Conservation (phyloP, 495 filamentous ascomycete species). For the Penicillium riverlandense region DNA sequence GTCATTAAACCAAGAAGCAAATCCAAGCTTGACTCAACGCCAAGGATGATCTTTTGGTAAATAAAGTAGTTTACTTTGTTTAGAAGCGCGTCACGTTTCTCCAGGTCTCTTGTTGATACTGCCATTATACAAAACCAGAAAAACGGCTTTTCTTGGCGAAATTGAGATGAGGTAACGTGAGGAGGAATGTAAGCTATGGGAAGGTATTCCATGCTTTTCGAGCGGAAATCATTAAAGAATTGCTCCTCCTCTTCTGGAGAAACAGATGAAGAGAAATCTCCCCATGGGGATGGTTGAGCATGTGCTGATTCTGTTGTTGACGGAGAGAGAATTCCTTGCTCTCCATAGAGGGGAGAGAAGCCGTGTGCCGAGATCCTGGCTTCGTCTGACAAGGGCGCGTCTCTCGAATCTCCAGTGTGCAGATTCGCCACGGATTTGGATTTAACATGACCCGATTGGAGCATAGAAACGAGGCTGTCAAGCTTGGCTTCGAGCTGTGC, state of each 20-base stretch:
- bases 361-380: not conserved
- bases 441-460: conserved; percentile 22
- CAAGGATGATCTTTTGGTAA: conserved; percentile 40
- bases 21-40: conserved; percentile 44
- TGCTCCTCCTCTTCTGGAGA: conserved; percentile 30
- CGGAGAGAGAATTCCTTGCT: conserved; percentile 9
- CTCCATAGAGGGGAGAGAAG: too few relatives aligned
- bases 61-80: conserved; percentile 33
- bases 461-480: conserved; percentile 40
- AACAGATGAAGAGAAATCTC: conserved; percentile 9
- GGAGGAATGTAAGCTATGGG: conserved; percentile 40
- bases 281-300: conserved; percentile 1
- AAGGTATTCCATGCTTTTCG: conserved; percentile 31
- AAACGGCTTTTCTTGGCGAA: conserved; percentile 42
- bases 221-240: conserved; percentile 31
- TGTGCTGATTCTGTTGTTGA: conserved; percentile 4
- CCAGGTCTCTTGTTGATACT: conserved; percentile 21
- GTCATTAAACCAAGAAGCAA: conserved; percentile 48
- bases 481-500: conserved; percentile 45
- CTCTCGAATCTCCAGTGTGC: conserved; percentile 6
- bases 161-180: conserved; percentile 34
- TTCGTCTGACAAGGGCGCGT: not conserved
- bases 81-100: conserved; percentile 27
- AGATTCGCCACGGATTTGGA: conserved; percentile 7
- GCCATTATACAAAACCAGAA: conserved; percentile 50